Conservation (phyloP, 2,329 filamentous ascomycete species). For the Calonectria fujianensis region DNA sequence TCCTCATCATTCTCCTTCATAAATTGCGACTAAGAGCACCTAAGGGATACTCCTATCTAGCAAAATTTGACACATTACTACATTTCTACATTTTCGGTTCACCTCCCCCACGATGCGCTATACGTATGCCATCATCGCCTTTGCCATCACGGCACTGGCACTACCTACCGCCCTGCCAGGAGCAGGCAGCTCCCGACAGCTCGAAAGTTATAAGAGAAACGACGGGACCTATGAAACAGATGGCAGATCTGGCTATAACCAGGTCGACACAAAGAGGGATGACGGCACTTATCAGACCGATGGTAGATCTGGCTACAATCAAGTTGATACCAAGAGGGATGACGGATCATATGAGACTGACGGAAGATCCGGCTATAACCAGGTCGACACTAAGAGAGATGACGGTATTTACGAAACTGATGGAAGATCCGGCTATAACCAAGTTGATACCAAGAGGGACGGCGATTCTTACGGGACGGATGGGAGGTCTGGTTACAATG, state of each 20-base stretch:
- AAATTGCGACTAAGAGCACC: neutral
- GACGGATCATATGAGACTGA: too few relatives aligned
- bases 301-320: neutral
- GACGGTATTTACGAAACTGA: too few relatives aligned
- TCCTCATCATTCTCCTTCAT: neutral
- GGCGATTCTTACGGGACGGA: too few relatives aligned
- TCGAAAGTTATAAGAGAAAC: neutral
- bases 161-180: neutral
- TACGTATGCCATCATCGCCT: neutral
- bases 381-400: too few relatives aligned
- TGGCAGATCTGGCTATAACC: neutral
- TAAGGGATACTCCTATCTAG: neutral
- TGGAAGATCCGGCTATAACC: too few relatives aligned
- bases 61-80: neutral
- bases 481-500: too few relatives aligned
- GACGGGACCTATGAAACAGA: neutral
- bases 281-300: neutral
- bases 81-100: neutral
- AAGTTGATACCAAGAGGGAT: neutral
- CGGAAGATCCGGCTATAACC: too few relatives aligned
- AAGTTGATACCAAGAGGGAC: too few relatives aligned
- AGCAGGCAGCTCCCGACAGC: neutral
- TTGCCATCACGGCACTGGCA: neutral
- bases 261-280: neutral
- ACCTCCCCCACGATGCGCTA: neutral